Conservation (phyloP, 805 yeast species). For the Myxozyma sirexii region DNA sequence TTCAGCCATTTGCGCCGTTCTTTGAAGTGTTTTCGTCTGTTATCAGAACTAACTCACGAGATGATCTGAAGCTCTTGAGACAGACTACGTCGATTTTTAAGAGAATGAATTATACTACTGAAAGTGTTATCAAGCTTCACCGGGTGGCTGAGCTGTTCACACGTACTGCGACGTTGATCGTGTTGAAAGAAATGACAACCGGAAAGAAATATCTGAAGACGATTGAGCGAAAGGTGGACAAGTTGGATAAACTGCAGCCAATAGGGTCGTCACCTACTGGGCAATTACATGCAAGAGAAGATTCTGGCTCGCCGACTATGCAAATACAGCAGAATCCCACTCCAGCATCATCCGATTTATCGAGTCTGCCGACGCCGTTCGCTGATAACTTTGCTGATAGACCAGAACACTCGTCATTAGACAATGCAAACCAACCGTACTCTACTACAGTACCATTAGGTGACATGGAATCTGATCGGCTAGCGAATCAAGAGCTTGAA, state of each 20-base stretch:
- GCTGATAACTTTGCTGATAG: too few relatives aligned
- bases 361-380: too few relatives aligned
- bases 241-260: not conserved
- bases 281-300: too few relatives aligned
- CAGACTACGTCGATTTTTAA: slow-evolving; percentile 8
- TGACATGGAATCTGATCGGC: not conserved
- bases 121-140: slow-evolving; percentile 12
- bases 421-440: too few relatives aligned
- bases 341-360: too few relatives aligned
- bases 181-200: not conserved
- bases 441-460: too few relatives aligned
- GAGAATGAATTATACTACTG: not conserved
- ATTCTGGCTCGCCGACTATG: not conserved
- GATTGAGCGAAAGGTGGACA: not conserved
- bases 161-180: slow-evolving; percentile 10
- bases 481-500: slow-evolving; percentile 10
- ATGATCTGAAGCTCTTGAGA: slow-evolving; percentile 14
- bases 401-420: too few relatives aligned
- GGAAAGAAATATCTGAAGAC: not conserved
- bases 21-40: slow-evolving; percentile 20
- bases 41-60: slow-evolving; percentile 8
- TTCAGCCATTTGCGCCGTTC: slow-evolving; percentile 27
- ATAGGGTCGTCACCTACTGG: not conserved
- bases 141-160: slow-evolving; percentile 21
- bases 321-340: too few relatives aligned